Evolutionary conservation across 2,329 filamentous ascomycete species (phyloP), one percentile per base, ranked within the genome.

Genomic region (Cadophora sp.): DNA sequence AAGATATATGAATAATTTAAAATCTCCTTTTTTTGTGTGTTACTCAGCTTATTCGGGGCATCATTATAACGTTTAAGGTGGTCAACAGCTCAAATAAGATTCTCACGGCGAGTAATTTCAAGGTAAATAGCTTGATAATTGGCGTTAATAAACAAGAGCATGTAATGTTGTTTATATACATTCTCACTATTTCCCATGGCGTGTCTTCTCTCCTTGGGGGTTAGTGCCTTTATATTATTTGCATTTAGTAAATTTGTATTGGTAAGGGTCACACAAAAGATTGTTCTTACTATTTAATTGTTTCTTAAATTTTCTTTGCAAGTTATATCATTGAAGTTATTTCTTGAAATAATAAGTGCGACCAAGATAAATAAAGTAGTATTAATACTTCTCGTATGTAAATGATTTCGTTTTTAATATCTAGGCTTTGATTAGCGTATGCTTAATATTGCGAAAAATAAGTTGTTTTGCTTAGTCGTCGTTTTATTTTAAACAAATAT

Each of bases 351-450:
- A 62, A 59, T 64, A 67, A 3, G 62, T 71, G 77, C 51, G 76
- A 72, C 50, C 76, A 78, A 72, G 73, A 78, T 60, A 79, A 78
- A 66, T 77, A 75, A 30, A 68, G 79, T 50, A 61, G 75, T 66
- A 78, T 79, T 30, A 76, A 78, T 24, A 77, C 73, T 82, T 81
- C 62, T 66, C 77, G 64, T 83, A 83, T 65, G 79, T 76, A 14
- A 82, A 73, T 27, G 63, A 39, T 61, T 71, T 70, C n/a, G 68
- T 71, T 59, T 73, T 63, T 47, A 69, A 72, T 51, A 76, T 67
- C 22, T 51, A 48, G 48, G 72, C 47, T 60, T 65, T 50, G 60
- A 39, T 68, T 27, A 36, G 5, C 62, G 67, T 72, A 33, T 61
- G 11, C 61, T 75, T 59, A 14, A 72, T 59, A 47, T 75, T 55